A percentile compares a stretch with the other conserved stretches of the same genome.
phyloP scores from a whole-genome alignment of 176 grass and related monocot genomes.

The Rhynchospora pubera region DNA sequence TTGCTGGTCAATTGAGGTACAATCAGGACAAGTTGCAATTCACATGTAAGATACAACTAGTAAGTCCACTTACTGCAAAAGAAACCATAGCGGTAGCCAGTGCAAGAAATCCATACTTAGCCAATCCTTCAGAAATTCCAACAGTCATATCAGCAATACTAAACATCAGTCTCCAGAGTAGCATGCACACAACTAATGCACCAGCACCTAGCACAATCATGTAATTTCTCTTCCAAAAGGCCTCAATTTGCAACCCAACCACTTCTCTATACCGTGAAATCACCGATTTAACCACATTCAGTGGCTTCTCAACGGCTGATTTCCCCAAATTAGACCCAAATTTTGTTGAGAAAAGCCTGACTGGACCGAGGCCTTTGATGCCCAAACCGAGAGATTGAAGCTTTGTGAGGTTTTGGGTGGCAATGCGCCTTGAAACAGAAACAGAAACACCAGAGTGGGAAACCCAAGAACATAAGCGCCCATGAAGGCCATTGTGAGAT shows the following conservation, averaged over 20 bases:
- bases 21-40: not conserved
- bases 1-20: not conserved
- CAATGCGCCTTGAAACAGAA: slow-evolving; percentile 23
- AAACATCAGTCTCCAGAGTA: slow-evolving; percentile 89
- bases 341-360: slow-evolving; percentile 19
- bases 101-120: slow-evolving; percentile 98
- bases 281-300: slow-evolving; percentile 32
- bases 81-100: slow-evolving; percentile 80
- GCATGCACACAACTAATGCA: slow-evolving; percentile 55
- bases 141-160: slow-evolving; percentile 78
- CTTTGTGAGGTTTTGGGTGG: slow-evolving; percentile 14
- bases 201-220: slow-evolving; percentile 60
- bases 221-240: slow-evolving; percentile 90
- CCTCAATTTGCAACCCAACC: slow-evolving; percentile 67
- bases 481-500: not conserved
- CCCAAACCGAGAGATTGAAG: slow-evolving; percentile 42
- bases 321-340: slow-evolving; percentile 22
- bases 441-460: not conserved
- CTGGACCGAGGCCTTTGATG: slow-evolving; percentile 42
- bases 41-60: not conserved
- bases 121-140: slow-evolving; percentile 86
- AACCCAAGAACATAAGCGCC: not conserved
- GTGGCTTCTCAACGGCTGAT: slow-evolving; percentile 33
- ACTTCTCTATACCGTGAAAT: slow-evolving; percentile 53
- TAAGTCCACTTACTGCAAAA: slow-evolving; percentile 54